Conservation (phyloP, 106 monocot genomes). For the Dendrobium nobile region DNA sequence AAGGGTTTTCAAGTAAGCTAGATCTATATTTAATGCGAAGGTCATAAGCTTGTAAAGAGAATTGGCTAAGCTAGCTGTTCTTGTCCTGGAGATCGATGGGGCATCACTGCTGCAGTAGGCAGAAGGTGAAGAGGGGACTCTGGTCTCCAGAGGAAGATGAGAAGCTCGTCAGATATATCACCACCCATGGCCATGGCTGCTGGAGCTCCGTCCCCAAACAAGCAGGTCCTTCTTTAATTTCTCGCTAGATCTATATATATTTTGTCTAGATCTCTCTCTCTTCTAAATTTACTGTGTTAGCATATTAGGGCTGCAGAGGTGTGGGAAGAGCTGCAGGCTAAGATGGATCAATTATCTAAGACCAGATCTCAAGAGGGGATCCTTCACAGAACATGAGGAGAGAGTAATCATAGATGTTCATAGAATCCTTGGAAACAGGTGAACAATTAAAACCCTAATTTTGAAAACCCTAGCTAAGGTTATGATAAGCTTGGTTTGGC, state of each 20-base stretch:
- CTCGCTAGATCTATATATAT: not conserved
- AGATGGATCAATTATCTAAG: conserved; percentile 17
- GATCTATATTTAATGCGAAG: too few relatives aligned
- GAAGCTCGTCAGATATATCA: conserved; percentile 42
- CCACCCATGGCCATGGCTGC: conserved; percentile 63
- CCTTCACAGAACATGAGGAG: conserved; percentile 60
- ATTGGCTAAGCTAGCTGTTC: too few relatives aligned
- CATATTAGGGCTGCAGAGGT: conserved; percentile 51
- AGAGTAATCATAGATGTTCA: conserved; percentile 73
- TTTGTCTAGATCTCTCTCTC: not conserved
- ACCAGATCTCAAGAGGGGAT: conserved; percentile 70
- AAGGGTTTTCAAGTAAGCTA: too few relatives aligned
- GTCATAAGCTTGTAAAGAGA: too few relatives aligned
- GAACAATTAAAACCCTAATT: not conserved
- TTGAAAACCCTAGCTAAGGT: not conserved
- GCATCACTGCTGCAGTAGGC: conserved; percentile 81
- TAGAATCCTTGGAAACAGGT: conserved; percentile 77
- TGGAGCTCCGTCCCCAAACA: conserved; percentile 72
- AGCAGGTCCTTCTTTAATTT: conserved; percentile 27
- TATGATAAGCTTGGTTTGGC: too few relatives aligned
- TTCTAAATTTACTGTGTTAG: not conserved
- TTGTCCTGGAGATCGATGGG: conserved; percentile 30
- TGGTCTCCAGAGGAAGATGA: conserved; percentile 44
- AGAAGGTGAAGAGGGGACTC: conserved; percentile 71
- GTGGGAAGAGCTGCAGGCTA: conserved; percentile 29